Conservation (phyloP, 73 alveolate species). For the Paramecium sonneborni region DNA sequence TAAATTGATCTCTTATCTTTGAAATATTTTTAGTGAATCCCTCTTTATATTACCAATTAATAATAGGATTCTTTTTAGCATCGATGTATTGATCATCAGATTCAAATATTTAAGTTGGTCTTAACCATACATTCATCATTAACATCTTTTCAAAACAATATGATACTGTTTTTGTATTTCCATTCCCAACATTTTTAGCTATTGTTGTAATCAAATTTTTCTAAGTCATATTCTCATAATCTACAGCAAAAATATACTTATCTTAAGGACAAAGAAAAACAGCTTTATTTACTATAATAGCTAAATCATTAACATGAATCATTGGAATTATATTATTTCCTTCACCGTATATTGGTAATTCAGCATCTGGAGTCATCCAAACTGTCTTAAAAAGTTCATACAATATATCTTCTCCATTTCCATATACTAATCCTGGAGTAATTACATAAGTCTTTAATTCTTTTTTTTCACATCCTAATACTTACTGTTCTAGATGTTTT, state of each 20-base stretch:
- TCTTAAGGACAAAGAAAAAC: background rate
- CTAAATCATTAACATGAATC: conserved; percentile 73
- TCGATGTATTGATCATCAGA: background rate
- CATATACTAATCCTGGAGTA: conserved; percentile 17
- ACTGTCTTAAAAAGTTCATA: conserved; percentile 34
- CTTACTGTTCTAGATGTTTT: background rate
- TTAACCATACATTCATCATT: conserved; percentile 14
- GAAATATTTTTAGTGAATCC: conserved; percentile 77
- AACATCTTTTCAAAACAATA: background rate
- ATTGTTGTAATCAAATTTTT: conserved; percentile 23
- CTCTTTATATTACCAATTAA: conserved; percentile 76
- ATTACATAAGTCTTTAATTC: background rate
- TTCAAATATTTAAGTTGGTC: conserved; percentile 30
- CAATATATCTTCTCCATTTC: conserved; percentile 41
- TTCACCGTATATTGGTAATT: conserved; percentile 65
- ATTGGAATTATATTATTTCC: conserved; percentile 72
- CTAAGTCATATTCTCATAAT: conserved; percentile 48
- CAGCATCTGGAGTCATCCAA: conserved; percentile 53
- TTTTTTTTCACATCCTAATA: background rate
- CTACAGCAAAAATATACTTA: conserved; percentile 73
- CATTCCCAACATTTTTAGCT: conserved; percentile 32
- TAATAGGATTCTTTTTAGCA: background rate
- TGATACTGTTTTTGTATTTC: background rate
- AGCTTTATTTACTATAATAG: conserved; percentile 59
- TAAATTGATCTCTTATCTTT: conserved; percentile 76